Evolutionary conservation across 768 basidiomycete species (phyloP).

Genomic region (Paxillus involutus): DNA sequence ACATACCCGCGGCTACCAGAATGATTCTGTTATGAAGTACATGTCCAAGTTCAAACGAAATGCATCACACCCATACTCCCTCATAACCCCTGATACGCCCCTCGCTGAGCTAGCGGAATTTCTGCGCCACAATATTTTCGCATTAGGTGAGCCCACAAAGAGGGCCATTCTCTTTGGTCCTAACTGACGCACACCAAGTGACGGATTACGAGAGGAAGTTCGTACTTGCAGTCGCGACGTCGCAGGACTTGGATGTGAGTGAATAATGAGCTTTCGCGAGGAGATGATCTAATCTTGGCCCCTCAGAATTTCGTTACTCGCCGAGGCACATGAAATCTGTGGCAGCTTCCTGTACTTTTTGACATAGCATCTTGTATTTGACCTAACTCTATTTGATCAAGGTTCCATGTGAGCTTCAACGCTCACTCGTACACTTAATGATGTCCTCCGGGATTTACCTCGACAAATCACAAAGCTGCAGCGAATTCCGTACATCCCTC

Average conservation of each 20-base stretch:
- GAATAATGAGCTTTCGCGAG: neutral
- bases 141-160: constrained; percentile 53
- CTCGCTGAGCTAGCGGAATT: constrained; percentile 83
- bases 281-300: neutral
- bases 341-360: neutral
- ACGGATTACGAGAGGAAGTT: constrained; percentile 83
- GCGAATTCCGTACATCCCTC: too few species aligned
- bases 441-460: too few species aligned
- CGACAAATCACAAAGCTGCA: too few species aligned
- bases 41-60: constrained; percentile 77
- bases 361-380: neutral
- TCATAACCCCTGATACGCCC: constrained; percentile 80
- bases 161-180: neutral
- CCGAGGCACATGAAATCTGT: constrained; percentile 19
- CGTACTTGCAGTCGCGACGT: constrained; percentile 77
- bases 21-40: constrained; percentile 66
- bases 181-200: constrained; percentile 45
- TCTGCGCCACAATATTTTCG: constrained; percentile 69
- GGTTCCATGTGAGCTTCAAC: neutral
- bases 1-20: constrained; percentile 35
- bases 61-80: constrained; percentile 63
- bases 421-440: too few species aligned
- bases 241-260: constrained; percentile 62
- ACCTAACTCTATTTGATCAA: neutral
- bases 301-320: constrained; percentile 31